Evolutionary conservation across 345 rosid genomes (phyloP).

Genomic region (Eucalyptus decipiens): DNA sequence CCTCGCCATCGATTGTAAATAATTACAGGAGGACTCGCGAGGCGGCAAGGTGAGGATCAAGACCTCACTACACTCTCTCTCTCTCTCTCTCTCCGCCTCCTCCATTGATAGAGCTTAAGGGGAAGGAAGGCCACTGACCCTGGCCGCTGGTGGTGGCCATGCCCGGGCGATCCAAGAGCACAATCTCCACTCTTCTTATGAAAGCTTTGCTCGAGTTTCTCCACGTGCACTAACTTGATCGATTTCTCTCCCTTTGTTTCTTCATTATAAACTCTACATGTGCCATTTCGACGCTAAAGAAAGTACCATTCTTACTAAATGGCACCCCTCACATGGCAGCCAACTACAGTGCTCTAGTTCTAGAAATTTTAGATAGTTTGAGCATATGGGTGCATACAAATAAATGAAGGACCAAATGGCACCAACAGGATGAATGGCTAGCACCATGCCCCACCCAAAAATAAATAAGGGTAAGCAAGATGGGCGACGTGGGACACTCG

Average conservation of each 20-base stretch:
- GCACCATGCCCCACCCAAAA: neutral
- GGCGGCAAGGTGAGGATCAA: neutral
- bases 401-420: neutral
- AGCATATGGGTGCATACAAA: fast-evolving
- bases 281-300: neutral
- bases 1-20: neutral
- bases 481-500: neutral
- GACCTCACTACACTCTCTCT: neutral
- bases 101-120: neutral
- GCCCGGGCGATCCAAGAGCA: neutral
- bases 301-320: neutral
- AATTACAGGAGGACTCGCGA: fast-evolving
- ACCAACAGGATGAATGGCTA: neutral
- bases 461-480: neutral
- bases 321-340: neutral
- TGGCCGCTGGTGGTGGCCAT: neutral
- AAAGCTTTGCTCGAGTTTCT: neutral
- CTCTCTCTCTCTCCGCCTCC: neutral
- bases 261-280: neutral
- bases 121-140: neutral
- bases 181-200: neutral
- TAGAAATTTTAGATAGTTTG: neutral
- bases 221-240: neutral
- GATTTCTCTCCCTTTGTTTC: neutral
- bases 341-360: neutral